phyloP scores from a whole-genome alignment of 2,329 filamentous ascomycete genomes.

The Trichoderma pleuroti region DNA sequence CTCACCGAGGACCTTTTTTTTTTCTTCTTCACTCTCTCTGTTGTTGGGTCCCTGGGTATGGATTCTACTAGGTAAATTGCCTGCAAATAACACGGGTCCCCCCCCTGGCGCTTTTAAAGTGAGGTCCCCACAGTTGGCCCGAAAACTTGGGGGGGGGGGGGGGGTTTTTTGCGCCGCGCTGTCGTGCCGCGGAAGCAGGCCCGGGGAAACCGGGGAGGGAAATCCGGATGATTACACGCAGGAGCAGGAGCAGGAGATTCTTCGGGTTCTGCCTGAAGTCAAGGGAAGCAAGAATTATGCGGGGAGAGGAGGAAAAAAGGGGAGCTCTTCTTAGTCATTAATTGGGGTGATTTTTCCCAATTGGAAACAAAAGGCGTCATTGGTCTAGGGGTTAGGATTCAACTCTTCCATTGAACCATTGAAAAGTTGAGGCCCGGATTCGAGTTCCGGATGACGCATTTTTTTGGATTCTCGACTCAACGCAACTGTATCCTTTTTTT shows the following conservation, averaged over 20 bases:
- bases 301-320: neutral
- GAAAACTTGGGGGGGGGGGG: no score
- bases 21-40: neutral
- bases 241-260: neutral
- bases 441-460: constrained; percentile 20
- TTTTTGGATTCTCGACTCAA: neutral
- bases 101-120: neutral
- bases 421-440: constrained; percentile 20
- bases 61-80: neutral
- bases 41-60: neutral
- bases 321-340: neutral
- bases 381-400: constrained; percentile 20
- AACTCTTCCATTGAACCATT: constrained; percentile 14
- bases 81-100: neutral
- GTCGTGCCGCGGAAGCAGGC: neutral
- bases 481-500: neutral
- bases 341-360: neutral
- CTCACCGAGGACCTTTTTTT: neutral
- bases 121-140: neutral
- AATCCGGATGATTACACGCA: neutral
- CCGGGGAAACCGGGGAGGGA: neutral
- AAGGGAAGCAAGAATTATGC: neutral
- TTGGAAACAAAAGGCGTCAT: constrained; percentile 6
- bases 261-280: neutral
- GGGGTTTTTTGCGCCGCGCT: neutral